Evolutionary conservation across 164 flowering plant genomes (phyloP).

Genomic region (Berberis thunbergii): DNA sequence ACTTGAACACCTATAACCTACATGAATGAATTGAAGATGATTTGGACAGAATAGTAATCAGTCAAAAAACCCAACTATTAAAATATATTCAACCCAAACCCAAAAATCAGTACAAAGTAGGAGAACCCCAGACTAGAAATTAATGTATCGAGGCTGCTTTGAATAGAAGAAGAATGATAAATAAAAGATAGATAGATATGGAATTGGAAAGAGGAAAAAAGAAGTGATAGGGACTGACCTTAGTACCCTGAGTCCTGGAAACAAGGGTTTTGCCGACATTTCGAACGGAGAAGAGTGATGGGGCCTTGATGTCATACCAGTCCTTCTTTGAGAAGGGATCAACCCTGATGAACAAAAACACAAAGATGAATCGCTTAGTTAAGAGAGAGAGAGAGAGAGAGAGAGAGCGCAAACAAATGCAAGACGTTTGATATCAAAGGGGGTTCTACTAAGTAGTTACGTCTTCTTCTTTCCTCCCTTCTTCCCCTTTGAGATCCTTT

Average conservation of each 20-base stretch:
- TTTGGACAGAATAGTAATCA: too few species aligned
- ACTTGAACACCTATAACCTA: too few species aligned
- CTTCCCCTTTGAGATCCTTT: conserved; percentile 32
- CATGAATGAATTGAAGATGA: too few species aligned
- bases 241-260: conserved; percentile 27
- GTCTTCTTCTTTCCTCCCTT: conserved; percentile 34
- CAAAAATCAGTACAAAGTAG: not conserved
- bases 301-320: conserved; percentile 31
- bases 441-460: conserved; percentile 6
- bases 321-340: conserved; percentile 30
- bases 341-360: conserved; percentile 6
- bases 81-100: not conserved
- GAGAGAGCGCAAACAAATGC: not conserved
- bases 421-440: not conserved
- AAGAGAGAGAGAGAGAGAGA: not conserved
- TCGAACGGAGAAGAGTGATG: conserved; percentile 12
- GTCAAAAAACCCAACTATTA: too few species aligned
- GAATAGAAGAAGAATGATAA: too few species aligned
- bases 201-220: not conserved
- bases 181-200: too few species aligned
- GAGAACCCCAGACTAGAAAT: not conserved
- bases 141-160: too few species aligned
- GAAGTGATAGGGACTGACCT: conserved; percentile 7
- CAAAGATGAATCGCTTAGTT: not conserved
- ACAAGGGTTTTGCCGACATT: conserved; percentile 26